Conservation (phyloP, 495 filamentous ascomycete species). For the Podospora anserina region DNA sequence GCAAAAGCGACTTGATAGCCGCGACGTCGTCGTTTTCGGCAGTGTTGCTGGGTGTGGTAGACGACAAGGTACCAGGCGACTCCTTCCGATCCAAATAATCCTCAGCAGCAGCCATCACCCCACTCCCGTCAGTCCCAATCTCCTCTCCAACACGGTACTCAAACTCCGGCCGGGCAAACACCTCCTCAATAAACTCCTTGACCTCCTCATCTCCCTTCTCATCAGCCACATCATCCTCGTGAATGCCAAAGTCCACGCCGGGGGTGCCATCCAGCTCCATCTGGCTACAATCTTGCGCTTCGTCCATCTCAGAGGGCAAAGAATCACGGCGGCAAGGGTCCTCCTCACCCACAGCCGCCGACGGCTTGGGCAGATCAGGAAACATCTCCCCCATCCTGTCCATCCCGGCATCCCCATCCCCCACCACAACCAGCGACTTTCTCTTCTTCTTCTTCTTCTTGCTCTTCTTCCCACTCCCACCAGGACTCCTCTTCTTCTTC, state of each 20-base stretch:
- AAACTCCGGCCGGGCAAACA: neutral
- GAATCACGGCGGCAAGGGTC: neutral
- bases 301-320: no score
- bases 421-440: neutral
- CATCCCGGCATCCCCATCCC: neutral
- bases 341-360: neutral
- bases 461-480: no score
- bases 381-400: neutral
- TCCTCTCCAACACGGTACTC: neutral
- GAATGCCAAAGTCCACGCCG: neutral
- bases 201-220: neutral
- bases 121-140: neutral
- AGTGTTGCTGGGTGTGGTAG: neutral
- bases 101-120: no score
- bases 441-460: neutral
- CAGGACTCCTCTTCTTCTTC: neutral
- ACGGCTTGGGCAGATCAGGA: neutral
- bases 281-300: no score
- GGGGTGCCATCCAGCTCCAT: neutral
- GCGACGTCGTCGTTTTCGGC: conserved; percentile 10
- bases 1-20: conserved; percentile 17
- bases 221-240: neutral
- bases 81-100: neutral
- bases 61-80: no score
- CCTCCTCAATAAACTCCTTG: neutral